A percentile compares a stretch with the other conserved stretches of the same genome.
These are phyloP conservation scores for Cucurbita moschata DNA, from an alignment of 306 rosid species.

Conservation along the genomic window DNA sequence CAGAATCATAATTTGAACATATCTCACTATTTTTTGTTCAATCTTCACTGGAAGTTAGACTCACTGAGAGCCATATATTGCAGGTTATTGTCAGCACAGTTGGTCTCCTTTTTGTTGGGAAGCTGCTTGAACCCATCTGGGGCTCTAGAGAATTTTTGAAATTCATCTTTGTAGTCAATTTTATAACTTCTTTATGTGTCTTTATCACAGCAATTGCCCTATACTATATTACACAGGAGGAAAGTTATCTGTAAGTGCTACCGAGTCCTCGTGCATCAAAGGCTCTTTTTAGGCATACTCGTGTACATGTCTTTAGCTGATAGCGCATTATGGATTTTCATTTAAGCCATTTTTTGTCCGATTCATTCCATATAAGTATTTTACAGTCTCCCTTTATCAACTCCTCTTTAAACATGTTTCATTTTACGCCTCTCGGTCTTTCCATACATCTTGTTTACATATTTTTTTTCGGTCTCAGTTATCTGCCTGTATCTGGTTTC, in stretches of 20 bases:
- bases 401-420: neutral
- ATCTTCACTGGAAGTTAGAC: neutral
- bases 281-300: constrained; percentile 4
- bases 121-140: constrained; percentile 93
- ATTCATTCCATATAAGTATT: neutral
- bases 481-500: constrained; percentile 82
- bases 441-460: neutral
- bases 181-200: constrained; percentile 56
- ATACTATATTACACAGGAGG: constrained; percentile 60
- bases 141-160: constrained; percentile 83
- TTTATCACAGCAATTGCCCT: constrained; percentile 77
- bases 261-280: neutral
- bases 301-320: neutral
- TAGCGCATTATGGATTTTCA: neutral
- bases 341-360: neutral
- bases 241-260: constrained; percentile 69
- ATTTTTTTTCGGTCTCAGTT: constrained; percentile 24
- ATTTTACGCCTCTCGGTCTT: neutral
- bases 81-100: constrained; percentile 50
- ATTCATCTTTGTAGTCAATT: constrained; percentile 76
- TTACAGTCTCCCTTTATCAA: neutral
- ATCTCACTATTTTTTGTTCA: neutral
- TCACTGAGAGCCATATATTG: constrained; percentile 7
- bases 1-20: neutral
- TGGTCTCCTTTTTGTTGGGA: constrained; percentile 74